Evolutionary conservation across 768 basidiomycete species (phyloP).

Genomic region (Russula sp.): DNA sequence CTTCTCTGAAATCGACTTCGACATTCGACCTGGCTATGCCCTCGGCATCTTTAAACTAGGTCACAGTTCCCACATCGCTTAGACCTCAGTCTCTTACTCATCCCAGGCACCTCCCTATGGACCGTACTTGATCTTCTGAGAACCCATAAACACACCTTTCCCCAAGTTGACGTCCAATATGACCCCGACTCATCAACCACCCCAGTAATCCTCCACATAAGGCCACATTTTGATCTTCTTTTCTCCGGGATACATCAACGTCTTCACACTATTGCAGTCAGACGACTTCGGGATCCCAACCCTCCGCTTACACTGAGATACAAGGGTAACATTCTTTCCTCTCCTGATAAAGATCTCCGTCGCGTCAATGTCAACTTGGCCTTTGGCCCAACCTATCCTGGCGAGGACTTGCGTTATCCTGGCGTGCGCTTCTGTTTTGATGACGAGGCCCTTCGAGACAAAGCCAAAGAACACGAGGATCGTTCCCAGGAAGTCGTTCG

Average conservation of each 20-base stretch:
- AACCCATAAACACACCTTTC: constrained; percentile 58
- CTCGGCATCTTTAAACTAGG: constrained; percentile 68
- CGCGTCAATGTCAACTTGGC: constrained; percentile 59
- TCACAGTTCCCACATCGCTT: constrained; percentile 28
- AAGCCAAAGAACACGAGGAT: constrained; percentile 45
- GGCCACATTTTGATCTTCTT: constrained; percentile 77
- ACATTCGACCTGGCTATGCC: constrained; percentile 67
- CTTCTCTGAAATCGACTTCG: constrained; percentile 66
- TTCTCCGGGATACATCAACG: constrained; percentile 77
- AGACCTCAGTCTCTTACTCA: constrained; percentile 3
- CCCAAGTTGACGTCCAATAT: constrained; percentile 78
- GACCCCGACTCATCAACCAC: constrained; percentile 68
- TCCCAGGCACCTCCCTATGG: constrained; percentile 70
- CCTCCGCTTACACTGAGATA: constrained; percentile 65
- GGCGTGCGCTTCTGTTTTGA: constrained; percentile 82
- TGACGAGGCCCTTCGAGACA: constrained; percentile 52
- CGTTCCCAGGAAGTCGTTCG: constrained; percentile 70
- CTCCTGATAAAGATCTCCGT: constrained; percentile 50
- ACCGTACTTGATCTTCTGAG: constrained; percentile 62
- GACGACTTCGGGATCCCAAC: constrained; percentile 56
- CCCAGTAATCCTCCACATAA: constrained; percentile 69
- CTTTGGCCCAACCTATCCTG: constrained; percentile 80
- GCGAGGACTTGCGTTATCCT: constrained; percentile 71
- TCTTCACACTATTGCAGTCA: constrained; percentile 68
- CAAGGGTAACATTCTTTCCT: constrained; percentile 55